These are phyloP conservation scores for Aspergillus bridgeri DNA, from an alignment of 495 filamentous ascomycete species.

Conservation along the genomic window DNA sequence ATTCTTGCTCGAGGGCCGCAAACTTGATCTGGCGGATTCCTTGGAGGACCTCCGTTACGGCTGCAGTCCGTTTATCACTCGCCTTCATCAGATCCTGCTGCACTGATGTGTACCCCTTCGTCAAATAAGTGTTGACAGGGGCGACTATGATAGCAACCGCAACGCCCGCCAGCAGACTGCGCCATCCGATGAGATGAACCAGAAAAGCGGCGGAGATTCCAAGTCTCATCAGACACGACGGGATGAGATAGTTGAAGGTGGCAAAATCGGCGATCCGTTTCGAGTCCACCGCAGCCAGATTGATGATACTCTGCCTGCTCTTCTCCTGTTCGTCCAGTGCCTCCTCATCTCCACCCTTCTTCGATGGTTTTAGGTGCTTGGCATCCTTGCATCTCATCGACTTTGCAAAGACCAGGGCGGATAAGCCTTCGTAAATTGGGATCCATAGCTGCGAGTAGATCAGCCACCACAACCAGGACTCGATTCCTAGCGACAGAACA, in stretches of 20 bases:
- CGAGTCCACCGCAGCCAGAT: conserved; percentile 74
- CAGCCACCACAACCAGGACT: conserved; percentile 62
- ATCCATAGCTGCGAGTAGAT: conserved; percentile 60
- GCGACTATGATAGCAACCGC: conserved; percentile 57
- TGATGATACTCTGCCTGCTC: conserved; percentile 72
- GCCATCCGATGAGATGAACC: conserved; percentile 68
- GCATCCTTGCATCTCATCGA: conserved; percentile 77
- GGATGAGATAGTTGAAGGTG: conserved; percentile 62
- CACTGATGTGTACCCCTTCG: conserved; percentile 61
- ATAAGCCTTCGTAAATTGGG: conserved; percentile 65
- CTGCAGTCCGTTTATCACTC: conserved; percentile 71
- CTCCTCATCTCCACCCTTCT: conserved; percentile 25
- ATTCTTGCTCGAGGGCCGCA: conserved; percentile 73
- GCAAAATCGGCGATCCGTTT: conserved; percentile 70
- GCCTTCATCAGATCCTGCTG: conserved; percentile 76
- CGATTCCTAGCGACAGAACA: conserved; percentile 52
- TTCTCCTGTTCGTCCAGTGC: conserved; percentile 58
- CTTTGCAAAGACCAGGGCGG: conserved; percentile 72
- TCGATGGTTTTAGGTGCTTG: conserved; percentile 47
- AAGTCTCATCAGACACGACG: conserved; percentile 53
- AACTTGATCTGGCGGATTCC: conserved; percentile 90
- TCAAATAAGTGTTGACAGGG: conserved; percentile 67
- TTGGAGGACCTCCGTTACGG: conserved; percentile 76
- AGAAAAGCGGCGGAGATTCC: conserved; percentile 64
- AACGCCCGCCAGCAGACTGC: conserved; percentile 64